phyloP scores from a whole-genome alignment of 139 green algal species.

The Tetradesmus obliquus region DNA sequence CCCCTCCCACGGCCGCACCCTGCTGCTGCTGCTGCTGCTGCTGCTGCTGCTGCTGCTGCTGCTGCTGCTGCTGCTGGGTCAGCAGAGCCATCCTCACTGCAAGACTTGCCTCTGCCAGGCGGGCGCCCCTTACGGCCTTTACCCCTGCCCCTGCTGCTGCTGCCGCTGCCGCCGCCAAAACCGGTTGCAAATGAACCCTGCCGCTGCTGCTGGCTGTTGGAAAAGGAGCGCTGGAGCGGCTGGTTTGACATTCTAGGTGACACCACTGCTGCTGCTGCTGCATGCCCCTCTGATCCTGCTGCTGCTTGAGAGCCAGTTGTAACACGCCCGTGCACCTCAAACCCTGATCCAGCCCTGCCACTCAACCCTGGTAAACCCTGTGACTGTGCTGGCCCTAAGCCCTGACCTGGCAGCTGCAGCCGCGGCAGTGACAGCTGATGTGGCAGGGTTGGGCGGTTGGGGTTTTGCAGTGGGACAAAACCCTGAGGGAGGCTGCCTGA shows the following conservation, averaged over 20 bases:
- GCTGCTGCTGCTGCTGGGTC: not conserved
- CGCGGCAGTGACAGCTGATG: not conserved
- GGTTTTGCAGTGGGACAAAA: not conserved
- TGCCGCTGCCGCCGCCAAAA: not conserved
- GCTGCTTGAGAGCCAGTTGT: not conserved
- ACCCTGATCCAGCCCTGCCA: not conserved
- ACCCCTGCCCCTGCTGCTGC: not conserved
- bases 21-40: not conserved
- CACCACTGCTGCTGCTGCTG: not conserved
- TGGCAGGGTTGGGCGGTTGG: not conserved
- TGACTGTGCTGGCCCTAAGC: not conserved
- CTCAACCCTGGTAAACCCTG: not conserved
- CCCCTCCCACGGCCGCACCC: not conserved
- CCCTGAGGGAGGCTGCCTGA: not conserved
- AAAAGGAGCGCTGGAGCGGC: not conserved
- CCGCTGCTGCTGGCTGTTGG: not conserved
- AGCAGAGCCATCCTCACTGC: not conserved
- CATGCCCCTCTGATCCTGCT: not conserved
- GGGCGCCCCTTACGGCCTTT: not conserved
- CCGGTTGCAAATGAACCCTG: not conserved
- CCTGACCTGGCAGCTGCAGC: not conserved
- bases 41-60: not conserved
- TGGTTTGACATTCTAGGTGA: not conserved
- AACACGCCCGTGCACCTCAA: not conserved
- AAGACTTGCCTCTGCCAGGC: not conserved